Evolutionary conservation across 345 rosid genomes (phyloP).

Genomic region (Aquilaria malaccensis): DNA sequence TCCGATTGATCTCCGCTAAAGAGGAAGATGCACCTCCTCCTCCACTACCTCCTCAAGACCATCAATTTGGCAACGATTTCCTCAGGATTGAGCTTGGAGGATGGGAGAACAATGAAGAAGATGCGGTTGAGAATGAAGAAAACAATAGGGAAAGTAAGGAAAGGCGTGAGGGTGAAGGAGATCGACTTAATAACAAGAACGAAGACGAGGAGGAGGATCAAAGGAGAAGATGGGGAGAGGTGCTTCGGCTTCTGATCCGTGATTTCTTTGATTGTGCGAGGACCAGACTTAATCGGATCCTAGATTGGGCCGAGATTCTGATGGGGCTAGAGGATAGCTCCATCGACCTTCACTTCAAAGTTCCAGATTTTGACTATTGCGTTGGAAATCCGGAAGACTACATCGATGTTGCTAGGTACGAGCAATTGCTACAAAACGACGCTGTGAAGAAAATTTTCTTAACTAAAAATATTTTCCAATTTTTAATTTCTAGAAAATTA

Average conservation of each 20-base stretch:
- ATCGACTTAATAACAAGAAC: slow-evolving; percentile 19
- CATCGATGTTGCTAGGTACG: slow-evolving; percentile 53
- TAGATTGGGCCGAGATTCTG: slow-evolving; percentile 54
- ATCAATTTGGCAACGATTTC: slow-evolving; percentile 41
- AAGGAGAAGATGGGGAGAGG: no score
- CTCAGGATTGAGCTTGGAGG: slow-evolving; percentile 49
- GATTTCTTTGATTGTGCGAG: slow-evolving; percentile 41
- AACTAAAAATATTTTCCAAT: no score
- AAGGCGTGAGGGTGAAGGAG: slow-evolving; percentile 20
- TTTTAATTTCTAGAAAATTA: no score
- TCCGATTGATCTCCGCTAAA: slow-evolving; percentile 43
- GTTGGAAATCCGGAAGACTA: slow-evolving; percentile 54
- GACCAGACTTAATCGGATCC: slow-evolving; percentile 54
- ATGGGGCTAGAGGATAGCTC: slow-evolving; percentile 30
- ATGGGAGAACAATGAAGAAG: slow-evolving; percentile 21
- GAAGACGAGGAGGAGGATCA: neutral
- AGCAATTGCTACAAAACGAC: slow-evolving; percentile 56
- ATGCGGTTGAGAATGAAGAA: no score
- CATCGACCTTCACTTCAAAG: slow-evolving; percentile 47
- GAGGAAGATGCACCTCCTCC: slow-evolving; percentile 43
- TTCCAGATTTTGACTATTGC: slow-evolving; percentile 43
- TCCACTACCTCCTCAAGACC: slow-evolving; percentile 23
- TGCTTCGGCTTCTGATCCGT: slow-evolving; percentile 20
- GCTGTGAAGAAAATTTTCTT: slow-evolving; percentile 29
- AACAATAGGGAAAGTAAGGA: slow-evolving; percentile 15